A percentile compares a stretch with the other conserved stretches of the same genome.
Evolutionary conservation across 306 rosid genomes (phyloP).

Genomic region (Lathyrus sativus): DNA sequence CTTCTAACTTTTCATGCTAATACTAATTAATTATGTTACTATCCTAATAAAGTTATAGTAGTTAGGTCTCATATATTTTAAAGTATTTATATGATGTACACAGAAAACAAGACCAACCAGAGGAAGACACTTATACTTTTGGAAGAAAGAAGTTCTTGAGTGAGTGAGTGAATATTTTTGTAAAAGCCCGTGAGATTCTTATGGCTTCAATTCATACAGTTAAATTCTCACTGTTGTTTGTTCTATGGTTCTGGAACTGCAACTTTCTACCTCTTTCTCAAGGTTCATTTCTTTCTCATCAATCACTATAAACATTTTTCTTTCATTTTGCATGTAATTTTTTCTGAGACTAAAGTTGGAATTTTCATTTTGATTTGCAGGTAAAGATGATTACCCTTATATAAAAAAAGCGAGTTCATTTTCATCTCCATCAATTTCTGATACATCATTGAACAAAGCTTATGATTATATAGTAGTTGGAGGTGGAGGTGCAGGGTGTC

Average conservation of each 20-base stretch:
- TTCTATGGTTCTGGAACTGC: conserved; percentile 42
- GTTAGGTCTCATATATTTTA: background rate
- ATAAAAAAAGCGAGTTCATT: conserved; percentile 76
- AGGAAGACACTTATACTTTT: conserved; percentile 65
- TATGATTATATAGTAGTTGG: conserved; percentile 89
- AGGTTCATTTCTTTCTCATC: conserved; percentile 48
- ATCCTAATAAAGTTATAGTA: too few relatives aligned
- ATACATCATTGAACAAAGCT: conserved; percentile 39
- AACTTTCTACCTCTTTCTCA: conserved; percentile 50
- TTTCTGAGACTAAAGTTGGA: conserved; percentile 6
- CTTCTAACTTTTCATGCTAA: background rate
- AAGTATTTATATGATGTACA: conserved; percentile 48
- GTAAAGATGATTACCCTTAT: conserved; percentile 59
- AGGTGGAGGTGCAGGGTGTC: conserved; percentile 96
- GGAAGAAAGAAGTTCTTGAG: conserved; percentile 52
- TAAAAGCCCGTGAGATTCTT: conserved; percentile 41
- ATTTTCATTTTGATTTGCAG: conserved; percentile 30
- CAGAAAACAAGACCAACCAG: conserved; percentile 88
- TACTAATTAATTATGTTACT: background rate
- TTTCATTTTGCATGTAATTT: conserved; percentile 27
- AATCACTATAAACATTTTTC: background rate
- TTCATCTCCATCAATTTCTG: conserved; percentile 58
- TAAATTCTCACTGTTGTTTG: conserved; percentile 53
- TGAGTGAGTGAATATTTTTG: conserved; percentile 48
- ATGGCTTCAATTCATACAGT: conserved; percentile 64